A percentile compares a stretch with the other conserved stretches of the same genome.
phyloP scores from a whole-genome alignment of 768 basidiomycete species.

The Tylopilus sp. region DNA sequence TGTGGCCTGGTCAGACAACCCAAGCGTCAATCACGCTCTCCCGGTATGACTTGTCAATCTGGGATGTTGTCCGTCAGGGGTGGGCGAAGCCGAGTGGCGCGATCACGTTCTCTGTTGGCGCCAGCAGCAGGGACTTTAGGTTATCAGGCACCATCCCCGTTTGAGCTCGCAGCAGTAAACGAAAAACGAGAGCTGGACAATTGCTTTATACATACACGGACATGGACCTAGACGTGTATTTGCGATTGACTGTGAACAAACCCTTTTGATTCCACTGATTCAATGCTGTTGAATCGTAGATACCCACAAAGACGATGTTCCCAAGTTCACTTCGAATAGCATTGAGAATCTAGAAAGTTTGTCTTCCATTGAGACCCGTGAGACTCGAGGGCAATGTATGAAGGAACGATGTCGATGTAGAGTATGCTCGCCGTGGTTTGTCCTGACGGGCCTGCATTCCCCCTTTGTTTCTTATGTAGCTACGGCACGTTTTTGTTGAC shows the following conservation, averaged over 20 bases:
- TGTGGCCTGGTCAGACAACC: conserved; percentile 45
- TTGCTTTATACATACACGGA: not conserved
- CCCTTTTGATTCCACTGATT: not conserved
- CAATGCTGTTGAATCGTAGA: not conserved
- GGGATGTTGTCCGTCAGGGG: conserved; percentile 71
- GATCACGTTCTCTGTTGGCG: conserved; percentile 61
- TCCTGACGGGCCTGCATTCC: too few species aligned
- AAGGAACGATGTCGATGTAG: too few species aligned
- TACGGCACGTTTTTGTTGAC: too few species aligned
- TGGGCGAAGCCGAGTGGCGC: conserved; percentile 69
- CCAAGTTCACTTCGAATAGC: not conserved
- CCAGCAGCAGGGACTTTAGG: conserved; percentile 62
- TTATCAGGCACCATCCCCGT: conserved; percentile 40
- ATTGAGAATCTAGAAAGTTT: not conserved
- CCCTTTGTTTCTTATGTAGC: too few species aligned
- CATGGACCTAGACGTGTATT: not conserved
- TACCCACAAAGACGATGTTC: not conserved
- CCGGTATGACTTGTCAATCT: conserved; percentile 68
- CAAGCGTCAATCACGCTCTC: conserved; percentile 56
- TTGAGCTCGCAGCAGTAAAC: conserved; percentile 1
- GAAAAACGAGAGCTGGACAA: not conserved
- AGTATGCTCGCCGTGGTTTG: too few species aligned
- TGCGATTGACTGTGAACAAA: not conserved
- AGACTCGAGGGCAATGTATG: too few species aligned
- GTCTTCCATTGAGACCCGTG: not conserved